Percentiles rank a stretch among this genome's conserved stretches.
phyloP scores from a whole-genome alignment of 163 green algal species.

The Chloroidium sp. region DNA sequence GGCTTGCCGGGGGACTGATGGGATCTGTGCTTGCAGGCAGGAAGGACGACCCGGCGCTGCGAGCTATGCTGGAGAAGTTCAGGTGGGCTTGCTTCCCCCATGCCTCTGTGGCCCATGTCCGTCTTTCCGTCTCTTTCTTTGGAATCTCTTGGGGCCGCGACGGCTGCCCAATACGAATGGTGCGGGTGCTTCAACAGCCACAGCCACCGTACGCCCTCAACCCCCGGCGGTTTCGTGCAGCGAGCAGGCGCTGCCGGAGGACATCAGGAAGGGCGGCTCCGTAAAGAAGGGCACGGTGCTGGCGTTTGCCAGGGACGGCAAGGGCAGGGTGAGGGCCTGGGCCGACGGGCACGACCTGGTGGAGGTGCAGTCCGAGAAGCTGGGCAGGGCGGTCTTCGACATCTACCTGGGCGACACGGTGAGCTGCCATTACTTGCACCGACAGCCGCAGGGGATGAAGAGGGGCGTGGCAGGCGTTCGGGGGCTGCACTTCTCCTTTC shows the following conservation, averaged over 20 bases:
- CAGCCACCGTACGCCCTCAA: not conserved
- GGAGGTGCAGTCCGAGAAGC: constrained; percentile 19
- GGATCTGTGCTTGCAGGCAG: not conserved
- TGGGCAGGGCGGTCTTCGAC: constrained; percentile 50
- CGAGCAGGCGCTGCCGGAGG: constrained; percentile 17
- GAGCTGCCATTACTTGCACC: too few species aligned
- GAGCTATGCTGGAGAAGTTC: not conserved
- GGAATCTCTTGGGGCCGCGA: too few species aligned
- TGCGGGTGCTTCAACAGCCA: too few species aligned
- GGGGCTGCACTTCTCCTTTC: too few species aligned
- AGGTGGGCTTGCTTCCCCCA: not conserved
- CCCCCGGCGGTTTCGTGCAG: constrained; percentile 1
- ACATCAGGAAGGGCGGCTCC: constrained; percentile 8
- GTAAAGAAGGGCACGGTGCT: constrained; percentile 22
- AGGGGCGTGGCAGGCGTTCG: too few species aligned
- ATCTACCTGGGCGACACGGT: constrained; percentile 27
- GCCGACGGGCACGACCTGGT: constrained; percentile 20
- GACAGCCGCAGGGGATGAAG: too few species aligned
- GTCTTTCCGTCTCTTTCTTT: too few species aligned
- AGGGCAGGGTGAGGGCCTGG: constrained; percentile 4
- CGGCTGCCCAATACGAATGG: too few species aligned
- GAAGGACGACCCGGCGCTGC: not conserved
- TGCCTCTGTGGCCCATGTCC: not conserved
- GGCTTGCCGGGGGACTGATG: not conserved
- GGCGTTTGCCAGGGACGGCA: constrained; percentile 8